Evolutionary conservation across 225 moss, liverwort and hornwort genomes (phyloP).

Genomic region (Antitrichia curtipendula): DNA sequence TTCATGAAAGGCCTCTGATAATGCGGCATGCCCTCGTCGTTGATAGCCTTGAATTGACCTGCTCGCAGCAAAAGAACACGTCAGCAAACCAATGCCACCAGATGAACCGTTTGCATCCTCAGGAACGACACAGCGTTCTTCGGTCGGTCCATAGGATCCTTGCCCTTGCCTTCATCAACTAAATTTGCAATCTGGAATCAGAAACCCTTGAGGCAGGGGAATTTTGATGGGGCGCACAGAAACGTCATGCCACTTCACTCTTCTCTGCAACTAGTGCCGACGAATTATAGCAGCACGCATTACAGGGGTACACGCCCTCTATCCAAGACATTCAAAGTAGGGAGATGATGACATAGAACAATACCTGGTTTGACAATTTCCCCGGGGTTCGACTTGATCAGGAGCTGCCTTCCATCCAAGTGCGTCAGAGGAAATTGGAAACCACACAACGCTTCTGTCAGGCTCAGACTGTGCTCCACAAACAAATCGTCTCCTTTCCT

Average conservation of each 20-base stretch:
- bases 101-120: too few species aligned
- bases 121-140: too few species aligned
- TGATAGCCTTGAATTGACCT: slow-evolving; percentile 62
- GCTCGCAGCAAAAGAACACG: background rate
- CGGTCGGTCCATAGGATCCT: too few species aligned
- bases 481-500: slow-evolving; percentile 80
- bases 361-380: slow-evolving; percentile 87
- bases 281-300: background rate
- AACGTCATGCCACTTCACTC: background rate
- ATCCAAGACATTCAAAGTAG: background rate
- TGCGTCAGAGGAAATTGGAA: slow-evolving; percentile 85
- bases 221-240: background rate
- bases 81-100: background rate
- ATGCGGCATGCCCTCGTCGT: slow-evolving; percentile 54
- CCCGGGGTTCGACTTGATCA: slow-evolving; percentile 65
- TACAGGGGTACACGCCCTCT: background rate
- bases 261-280: background rate
- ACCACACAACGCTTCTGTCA: slow-evolving; percentile 84
- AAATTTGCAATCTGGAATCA: too few species aligned
- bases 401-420: slow-evolving; percentile 66
- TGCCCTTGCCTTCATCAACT: too few species aligned
- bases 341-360: too few species aligned
- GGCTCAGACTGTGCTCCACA: slow-evolving; percentile 62
- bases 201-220: too few species aligned
- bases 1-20: slow-evolving; percentile 60